Evolutionary conservation across 2,329 filamentous ascomycete genomes (phyloP).

Genomic region (Penicillium thymicola): DNA sequence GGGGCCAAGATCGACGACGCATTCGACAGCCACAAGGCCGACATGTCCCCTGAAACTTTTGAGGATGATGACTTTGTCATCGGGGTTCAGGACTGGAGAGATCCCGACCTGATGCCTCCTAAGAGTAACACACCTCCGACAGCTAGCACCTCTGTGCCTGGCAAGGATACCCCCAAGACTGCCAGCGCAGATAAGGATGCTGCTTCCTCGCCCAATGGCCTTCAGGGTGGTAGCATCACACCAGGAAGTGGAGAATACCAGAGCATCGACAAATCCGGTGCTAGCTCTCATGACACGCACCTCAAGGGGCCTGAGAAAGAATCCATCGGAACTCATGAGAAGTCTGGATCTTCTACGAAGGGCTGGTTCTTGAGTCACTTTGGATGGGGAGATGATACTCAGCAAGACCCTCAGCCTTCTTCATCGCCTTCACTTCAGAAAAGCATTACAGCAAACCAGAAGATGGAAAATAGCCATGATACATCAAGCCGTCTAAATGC

Average conservation of each 20-base stretch:
- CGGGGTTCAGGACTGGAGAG: slow-evolving; percentile 83
- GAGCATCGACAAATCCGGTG: slow-evolving; percentile 38
- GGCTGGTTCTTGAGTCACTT: slow-evolving; percentile 39
- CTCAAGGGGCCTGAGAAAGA: slow-evolving; percentile 12
- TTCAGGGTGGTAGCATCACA: slow-evolving; percentile 65
- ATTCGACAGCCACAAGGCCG: slow-evolving; percentile 21
- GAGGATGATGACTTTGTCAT: slow-evolving; percentile 68
- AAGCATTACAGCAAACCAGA: slow-evolving; percentile 14
- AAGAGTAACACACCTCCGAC: slow-evolving; percentile 27
- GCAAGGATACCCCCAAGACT: slow-evolving; percentile 29
- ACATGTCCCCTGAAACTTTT: slow-evolving; percentile 24
- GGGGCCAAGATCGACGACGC: slow-evolving; percentile 11
- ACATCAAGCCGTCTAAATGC: slow-evolving; percentile 22
- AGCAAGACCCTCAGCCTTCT: slow-evolving; percentile 14
- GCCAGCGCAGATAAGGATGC: slow-evolving; percentile 33
- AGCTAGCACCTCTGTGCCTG: slow-evolving; percentile 24
- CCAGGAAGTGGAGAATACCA: slow-evolving; percentile 70
- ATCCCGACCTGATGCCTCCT: slow-evolving; percentile 65
- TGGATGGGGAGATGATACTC: slow-evolving; percentile 25
- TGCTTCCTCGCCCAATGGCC: slow-evolving; percentile 33
- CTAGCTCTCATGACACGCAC: slow-evolving; percentile 13
- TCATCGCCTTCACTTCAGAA: slow-evolving; percentile 10
- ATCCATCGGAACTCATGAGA: slow-evolving; percentile 7
- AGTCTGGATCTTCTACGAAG: slow-evolving; percentile 13
- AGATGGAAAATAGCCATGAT: slow-evolving; percentile 14